phyloP scores from a whole-genome alignment of 306 rosid genomes.

The Quercus suber region DNA sequence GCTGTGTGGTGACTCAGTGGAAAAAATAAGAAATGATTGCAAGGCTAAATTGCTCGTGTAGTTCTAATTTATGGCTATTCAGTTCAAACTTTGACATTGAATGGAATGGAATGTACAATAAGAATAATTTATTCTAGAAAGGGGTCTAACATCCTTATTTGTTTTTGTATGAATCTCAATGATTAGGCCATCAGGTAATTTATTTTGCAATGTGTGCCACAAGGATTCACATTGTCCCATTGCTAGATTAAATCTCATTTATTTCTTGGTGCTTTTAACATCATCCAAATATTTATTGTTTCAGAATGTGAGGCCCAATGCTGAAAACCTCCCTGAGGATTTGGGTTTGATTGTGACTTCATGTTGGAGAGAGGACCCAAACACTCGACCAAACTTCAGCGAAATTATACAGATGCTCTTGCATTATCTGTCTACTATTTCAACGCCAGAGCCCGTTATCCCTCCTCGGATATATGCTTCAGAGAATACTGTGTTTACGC shows the following conservation, averaged over 20 bases:
- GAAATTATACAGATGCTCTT: constrained; percentile 85
- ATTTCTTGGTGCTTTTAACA: not conserved
- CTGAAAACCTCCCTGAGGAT: constrained; percentile 77
- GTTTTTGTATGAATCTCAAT: not conserved
- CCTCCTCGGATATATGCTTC: constrained; percentile 50
- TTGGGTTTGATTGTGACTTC: constrained; percentile 70
- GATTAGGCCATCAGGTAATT: not conserved
- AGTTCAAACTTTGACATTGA: not conserved
- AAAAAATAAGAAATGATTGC: not conserved
- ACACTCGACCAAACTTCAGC: constrained; percentile 64
- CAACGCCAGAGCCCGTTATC: constrained; percentile 43
- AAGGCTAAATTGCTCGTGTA: not conserved
- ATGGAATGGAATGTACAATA: not conserved
- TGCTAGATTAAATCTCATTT: not conserved
- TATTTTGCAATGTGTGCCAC: not conserved
- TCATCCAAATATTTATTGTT: constrained; percentile 14
- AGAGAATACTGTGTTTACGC: constrained; percentile 72
- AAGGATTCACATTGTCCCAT: not conserved
- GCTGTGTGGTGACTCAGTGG: not conserved
- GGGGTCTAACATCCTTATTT: not conserved
- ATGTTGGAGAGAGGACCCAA: constrained; percentile 94
- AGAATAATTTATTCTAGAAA: not conserved
- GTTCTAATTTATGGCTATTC: no score
- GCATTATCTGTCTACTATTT: constrained; percentile 58
- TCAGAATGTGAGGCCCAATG: constrained; percentile 87